A percentile compares a stretch with the other conserved stretches of the same genome.
Conservation (phyloP, 495 filamentous ascomycete genomes). For the Xylaria scruposa region DNA sequence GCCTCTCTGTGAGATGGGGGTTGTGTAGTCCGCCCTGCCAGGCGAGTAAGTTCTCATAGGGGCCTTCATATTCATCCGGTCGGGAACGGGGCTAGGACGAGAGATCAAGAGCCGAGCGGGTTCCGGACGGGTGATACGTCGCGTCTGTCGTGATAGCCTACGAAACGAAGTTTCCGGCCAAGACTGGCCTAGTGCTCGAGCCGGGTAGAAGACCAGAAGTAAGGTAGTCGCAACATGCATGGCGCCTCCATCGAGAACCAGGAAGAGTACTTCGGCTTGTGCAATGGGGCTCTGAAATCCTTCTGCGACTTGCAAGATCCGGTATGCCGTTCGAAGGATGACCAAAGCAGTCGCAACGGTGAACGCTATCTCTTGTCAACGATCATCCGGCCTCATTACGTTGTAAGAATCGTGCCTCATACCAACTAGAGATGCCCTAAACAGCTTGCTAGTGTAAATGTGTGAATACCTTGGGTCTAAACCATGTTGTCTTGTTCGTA, state of each 20-base stretch:
- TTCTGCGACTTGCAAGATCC: conserved; percentile 37
- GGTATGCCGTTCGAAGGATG: conserved; percentile 43
- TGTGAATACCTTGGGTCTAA: conserved; percentile 41
- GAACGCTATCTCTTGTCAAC: conserved; percentile 31
- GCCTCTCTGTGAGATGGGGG: conserved; percentile 19
- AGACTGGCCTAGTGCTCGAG: conserved; percentile 27
- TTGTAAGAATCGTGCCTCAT: conserved; percentile 22
- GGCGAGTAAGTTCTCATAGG: conserved; percentile 18
- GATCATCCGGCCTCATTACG: conserved; percentile 26
- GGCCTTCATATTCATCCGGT: conserved; percentile 22
- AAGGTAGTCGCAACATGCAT: conserved; percentile 44
- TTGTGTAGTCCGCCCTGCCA: conserved; percentile 16
- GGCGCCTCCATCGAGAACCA: conserved; percentile 48
- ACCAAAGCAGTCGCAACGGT: conserved; percentile 42
- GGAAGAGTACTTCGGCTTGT: conserved; percentile 35
- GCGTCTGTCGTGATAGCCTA: conserved; percentile 25
- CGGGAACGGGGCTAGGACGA: conserved; percentile 21
- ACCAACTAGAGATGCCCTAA: conserved; percentile 47
- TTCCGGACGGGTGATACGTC: conserved; percentile 23
- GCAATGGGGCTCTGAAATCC: conserved; percentile 33
- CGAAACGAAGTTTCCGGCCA: conserved; percentile 11
- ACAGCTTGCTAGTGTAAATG: conserved; percentile 44
- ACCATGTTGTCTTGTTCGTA: conserved; percentile 41
- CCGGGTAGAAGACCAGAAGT: conserved; percentile 38
- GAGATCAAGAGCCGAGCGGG: conserved; percentile 22